These are phyloP conservation scores for Panaeolus cyanescens DNA, from an alignment of 768 basidiomycete genomes.

Conservation along the genomic window DNA sequence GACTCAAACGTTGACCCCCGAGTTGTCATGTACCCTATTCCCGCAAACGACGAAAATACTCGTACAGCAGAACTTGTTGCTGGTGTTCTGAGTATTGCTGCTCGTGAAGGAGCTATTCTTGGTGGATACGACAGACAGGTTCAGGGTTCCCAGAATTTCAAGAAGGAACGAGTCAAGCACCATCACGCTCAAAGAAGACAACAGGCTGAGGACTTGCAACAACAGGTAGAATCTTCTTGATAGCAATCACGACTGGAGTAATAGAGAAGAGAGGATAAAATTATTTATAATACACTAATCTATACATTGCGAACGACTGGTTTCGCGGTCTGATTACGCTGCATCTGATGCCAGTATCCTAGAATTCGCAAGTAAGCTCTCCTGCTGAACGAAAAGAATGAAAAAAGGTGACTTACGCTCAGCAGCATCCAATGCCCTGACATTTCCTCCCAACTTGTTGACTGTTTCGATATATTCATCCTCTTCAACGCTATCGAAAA, in stretches of 20 bases:
- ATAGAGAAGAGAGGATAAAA: conserved; percentile 14
- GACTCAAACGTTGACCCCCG: conserved; percentile 97
- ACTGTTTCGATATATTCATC: conserved; percentile 97
- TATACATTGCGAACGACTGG: conserved; percentile 24
- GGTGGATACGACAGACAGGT: conserved; percentile 21
- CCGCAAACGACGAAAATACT: conserved; percentile 95
- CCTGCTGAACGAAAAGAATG: not conserved
- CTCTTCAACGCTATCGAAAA: conserved; percentile 94
- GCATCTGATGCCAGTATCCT: conserved; percentile 76
- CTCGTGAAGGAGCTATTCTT: conserved; percentile 69
- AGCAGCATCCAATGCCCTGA: conserved; percentile 81
- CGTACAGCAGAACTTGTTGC: conserved; percentile 89
- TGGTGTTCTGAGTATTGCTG: conserved; percentile 88
- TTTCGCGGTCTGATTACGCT: conserved; percentile 41
- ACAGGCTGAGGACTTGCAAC: conserved; percentile 27
- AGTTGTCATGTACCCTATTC: conserved; percentile 96
- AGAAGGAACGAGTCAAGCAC: not conserved
- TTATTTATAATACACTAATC: conserved; percentile 19
- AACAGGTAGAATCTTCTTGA: conserved; percentile 25
- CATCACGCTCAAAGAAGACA: not conserved
- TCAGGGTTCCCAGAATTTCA: not conserved
- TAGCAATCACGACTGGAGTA: conserved; percentile 15
- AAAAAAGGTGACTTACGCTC: conserved; percentile 65
- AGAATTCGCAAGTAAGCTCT: conserved; percentile 20
- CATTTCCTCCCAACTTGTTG: conserved; percentile 90